Evolutionary conservation across 176 grass and related monocot genomes (phyloP), one percentile per base, ranked within the genome.

Genomic region (Neostapfia colusana): DNA sequence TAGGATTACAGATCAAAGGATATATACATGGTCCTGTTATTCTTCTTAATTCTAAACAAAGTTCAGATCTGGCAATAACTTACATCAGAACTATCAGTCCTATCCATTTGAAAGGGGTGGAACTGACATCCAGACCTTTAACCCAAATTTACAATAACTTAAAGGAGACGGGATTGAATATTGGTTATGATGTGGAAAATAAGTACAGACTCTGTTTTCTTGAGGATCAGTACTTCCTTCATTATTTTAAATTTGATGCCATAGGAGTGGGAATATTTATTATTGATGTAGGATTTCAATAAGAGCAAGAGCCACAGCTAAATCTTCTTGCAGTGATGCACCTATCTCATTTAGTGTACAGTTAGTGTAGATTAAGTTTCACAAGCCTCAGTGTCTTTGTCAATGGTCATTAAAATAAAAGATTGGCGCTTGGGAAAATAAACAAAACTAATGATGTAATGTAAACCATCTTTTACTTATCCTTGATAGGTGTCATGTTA

Each of bases 61-160:
- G 39, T 77, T 64, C 54, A 63, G 73, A 51, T 84, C 63, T 61
- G 36, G 50, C 7, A 63, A 75, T 15, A 63, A 64, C 46, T 58
- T 68, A 39, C 40, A 21, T 40, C 5, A 56, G 9, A 59, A 23
- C 24, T 57, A 66, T 73, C 65, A 36, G 35, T 45, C 26, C 10
- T 45, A 70, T 45, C 38, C 8, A 18, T 67, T 57, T 44, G 48
- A 3, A 74, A 74, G 20, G 25, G 20, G 13, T 16, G 24, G 25
- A 73, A 63, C 34, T 3, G 24, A 63, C 21, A 20, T 4, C 17
- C 7, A 49, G 27, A 26, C 31, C 41, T 66, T 48, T 16, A 48
- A 48, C 45, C 45, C 15, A 12, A 11, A 48, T 48, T 48, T 48
- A 48, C 14, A 48, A 48, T 25, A 59, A 45, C 59, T 7, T 54